phyloP scores from a whole-genome alignment of 2,329 filamentous ascomycete species.

The Helminthosporium solani region DNA sequence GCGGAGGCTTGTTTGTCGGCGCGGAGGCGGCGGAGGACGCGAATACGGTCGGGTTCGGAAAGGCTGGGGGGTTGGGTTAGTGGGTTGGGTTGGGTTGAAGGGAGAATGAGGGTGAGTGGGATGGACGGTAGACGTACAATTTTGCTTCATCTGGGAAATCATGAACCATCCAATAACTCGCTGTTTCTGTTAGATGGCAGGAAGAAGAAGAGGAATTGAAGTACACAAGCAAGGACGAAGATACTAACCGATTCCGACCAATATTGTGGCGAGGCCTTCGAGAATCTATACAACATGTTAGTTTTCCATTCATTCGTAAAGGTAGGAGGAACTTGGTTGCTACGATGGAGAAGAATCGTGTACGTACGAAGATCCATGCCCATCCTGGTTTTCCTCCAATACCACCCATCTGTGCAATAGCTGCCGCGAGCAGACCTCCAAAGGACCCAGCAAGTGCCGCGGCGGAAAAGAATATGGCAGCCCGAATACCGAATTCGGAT shows the following conservation, averaged over 20 bases:
- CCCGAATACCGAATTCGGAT: constrained; percentile 75
- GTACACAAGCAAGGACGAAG: constrained; percentile 31
- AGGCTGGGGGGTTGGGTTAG: constrained; percentile 41
- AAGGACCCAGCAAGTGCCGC: constrained; percentile 78
- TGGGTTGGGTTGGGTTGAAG: neutral
- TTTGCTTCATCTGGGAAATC: constrained; percentile 74
- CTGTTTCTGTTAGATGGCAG: neutral
- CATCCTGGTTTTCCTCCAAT: constrained; percentile 50
- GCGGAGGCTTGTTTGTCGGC: constrained; percentile 73
- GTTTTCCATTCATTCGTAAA: neutral
- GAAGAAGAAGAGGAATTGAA: neutral
- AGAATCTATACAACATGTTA: constrained; percentile 46
- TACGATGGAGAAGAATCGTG: neutral
- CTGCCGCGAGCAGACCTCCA: constrained; percentile 71
- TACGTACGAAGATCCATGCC: constrained; percentile 49
- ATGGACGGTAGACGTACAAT: constrained; percentile 48
- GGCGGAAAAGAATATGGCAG: constrained; percentile 81
- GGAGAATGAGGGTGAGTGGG: neutral
- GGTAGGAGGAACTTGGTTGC: neutral
- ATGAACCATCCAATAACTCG: constrained; percentile 71
- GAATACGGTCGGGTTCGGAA: constrained; percentile 65
- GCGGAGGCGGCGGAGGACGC: constrained; percentile 70
- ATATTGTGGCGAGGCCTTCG: constrained; percentile 68
- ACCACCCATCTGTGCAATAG: constrained; percentile 69
- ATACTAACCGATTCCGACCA: constrained; percentile 67